A percentile compares a stretch with the other conserved stretches of the same genome.
Conservation (phyloP, 495 filamentous ascomycete species). For the Penicillium crystallinum region DNA sequence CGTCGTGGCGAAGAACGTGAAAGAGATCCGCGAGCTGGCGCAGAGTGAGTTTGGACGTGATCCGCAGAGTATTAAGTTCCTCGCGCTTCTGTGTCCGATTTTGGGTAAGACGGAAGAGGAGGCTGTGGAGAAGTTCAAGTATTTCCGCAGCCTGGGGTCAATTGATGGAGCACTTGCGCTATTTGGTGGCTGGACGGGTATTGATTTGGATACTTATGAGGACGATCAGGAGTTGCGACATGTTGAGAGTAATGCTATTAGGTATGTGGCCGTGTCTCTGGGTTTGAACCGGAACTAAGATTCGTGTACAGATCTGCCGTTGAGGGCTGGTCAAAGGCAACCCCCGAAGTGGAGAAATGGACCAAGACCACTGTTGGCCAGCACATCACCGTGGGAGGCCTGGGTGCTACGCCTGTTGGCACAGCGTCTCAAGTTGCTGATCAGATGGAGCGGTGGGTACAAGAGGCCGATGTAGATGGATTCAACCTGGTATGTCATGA, state of each 20-base stretch:
- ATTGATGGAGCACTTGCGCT: conserved; percentile 52
- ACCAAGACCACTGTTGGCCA: conserved; percentile 58
- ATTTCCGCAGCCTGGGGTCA: conserved; percentile 43
- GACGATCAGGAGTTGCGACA: conserved; percentile 53
- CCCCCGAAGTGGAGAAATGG: conserved; percentile 51
- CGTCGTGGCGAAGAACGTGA: conserved; percentile 44
- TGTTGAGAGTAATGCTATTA: conserved; percentile 60
- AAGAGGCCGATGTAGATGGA: conserved; percentile 59
- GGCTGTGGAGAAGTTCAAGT: conserved; percentile 47
- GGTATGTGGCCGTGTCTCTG: conserved; percentile 26
- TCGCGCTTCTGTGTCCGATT: conserved; percentile 47
- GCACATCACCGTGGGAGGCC: conserved; percentile 58
- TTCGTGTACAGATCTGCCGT: conserved; percentile 36
- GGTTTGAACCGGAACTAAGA: neutral
- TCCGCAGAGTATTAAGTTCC: conserved; percentile 47
- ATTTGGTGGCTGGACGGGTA: conserved; percentile 56
- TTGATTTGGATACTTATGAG: conserved; percentile 47
- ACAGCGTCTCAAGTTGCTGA: conserved; percentile 55
- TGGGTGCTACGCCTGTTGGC: conserved; percentile 50
- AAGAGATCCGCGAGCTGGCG: conserved; percentile 47
- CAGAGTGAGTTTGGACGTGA: conserved; percentile 41
- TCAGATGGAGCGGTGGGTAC: conserved; percentile 55
- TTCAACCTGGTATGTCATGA: conserved; percentile 49
- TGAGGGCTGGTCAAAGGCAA: conserved; percentile 44
- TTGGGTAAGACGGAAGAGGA: conserved; percentile 52